Evolutionary conservation across 1,284 basidiomycete species (phyloP), one percentile per base, ranked within the genome.

Genomic region (Rhodotorula glutinis): DNA sequence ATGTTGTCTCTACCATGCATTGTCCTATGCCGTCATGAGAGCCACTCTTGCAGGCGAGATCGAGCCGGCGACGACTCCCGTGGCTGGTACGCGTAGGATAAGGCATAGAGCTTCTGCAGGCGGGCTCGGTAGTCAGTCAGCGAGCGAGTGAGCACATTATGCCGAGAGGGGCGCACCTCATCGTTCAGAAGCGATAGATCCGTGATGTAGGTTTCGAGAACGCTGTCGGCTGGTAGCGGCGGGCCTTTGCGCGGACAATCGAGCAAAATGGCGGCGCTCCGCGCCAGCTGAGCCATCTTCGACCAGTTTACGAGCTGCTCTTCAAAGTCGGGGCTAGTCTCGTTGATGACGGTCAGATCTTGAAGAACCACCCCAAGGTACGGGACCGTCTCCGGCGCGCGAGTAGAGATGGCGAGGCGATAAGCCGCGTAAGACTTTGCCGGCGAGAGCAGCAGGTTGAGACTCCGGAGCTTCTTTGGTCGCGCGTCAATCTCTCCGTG

Each of bases 361-460:
- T 78, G 77, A 27, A 78, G 60, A 52, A 77, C 75, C 1, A 76
- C 74, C n/a, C 77, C 77, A 17, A 77, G 70, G 61, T 77, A 77
- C 11, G 77, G 77, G 33, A 78, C 63, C 62, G 75, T 67, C 55
- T 74, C 66, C 21, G 68, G 21, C 21, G 17, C 53, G 25, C 73
- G 66, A 23, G 75, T 75, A 10, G 70, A 69, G 44, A 77, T 62
- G 1, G 77, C 77, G 25, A 78, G 60, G 11, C 77, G 73, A 49
- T 78, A 78, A 0, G 77, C 76, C 2, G 73, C 71, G 62, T 77
- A 78, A 21, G 73, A 71, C 29, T 73, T 67, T 2, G 65, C 69
- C 0, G 72, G 70, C 8, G 70, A 63, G 76, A 78, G 77, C 29
- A 78, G 70, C 25, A 71, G 65, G 58, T 78, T 76, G 38, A 78